Conservation (phyloP, 805 yeast genomes). For the Teunomyces tritomae region DNA sequence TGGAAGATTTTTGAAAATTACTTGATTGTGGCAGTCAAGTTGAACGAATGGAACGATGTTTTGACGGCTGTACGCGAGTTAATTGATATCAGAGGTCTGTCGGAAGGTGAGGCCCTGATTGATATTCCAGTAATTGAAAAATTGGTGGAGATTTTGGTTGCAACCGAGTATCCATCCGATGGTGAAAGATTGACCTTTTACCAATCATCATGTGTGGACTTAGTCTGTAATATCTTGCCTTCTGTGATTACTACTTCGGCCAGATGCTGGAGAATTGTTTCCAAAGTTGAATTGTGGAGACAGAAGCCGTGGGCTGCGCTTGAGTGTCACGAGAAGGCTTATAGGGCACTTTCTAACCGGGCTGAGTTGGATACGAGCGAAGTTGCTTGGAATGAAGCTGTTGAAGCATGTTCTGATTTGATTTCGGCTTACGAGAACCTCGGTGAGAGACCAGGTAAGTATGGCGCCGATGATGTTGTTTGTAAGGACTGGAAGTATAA, state of each 20-base stretch:
- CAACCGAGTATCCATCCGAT: conserved; percentile 47
- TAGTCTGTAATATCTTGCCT: conserved; percentile 69
- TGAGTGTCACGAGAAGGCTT: conserved; percentile 84
- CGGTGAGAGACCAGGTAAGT: conserved; percentile 80
- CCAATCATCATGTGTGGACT: conserved; percentile 67
- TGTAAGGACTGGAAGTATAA: conserved; percentile 92
- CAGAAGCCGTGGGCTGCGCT: conserved; percentile 83
- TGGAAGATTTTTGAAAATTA: conserved; percentile 94
- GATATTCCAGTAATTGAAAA: conserved; percentile 76
- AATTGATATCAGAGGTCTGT: conserved; percentile 53
- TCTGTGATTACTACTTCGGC: conserved; percentile 62
- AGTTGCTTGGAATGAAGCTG: conserved; percentile 70
- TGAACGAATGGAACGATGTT: conserved; percentile 88
- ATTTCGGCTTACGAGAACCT: conserved; percentile 82
- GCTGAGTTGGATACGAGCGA: conserved; percentile 66
- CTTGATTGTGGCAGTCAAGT: conserved; percentile 72
- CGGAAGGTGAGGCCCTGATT: conserved; percentile 59
- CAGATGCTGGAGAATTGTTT: conserved; percentile 79
- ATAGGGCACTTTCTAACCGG: conserved; percentile 62
- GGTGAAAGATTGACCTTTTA: conserved; percentile 50
- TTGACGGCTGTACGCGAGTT: conserved; percentile 68
- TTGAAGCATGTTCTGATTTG: conserved; percentile 72
- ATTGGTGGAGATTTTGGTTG: conserved; percentile 61
- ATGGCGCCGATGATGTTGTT: conserved; percentile 78
- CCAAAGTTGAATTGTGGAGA: conserved; percentile 85